A percentile compares a stretch with the other conserved stretches of the same genome.
Conservation (phyloP, 331 rosid species). For the Spiraea crenata region DNA sequence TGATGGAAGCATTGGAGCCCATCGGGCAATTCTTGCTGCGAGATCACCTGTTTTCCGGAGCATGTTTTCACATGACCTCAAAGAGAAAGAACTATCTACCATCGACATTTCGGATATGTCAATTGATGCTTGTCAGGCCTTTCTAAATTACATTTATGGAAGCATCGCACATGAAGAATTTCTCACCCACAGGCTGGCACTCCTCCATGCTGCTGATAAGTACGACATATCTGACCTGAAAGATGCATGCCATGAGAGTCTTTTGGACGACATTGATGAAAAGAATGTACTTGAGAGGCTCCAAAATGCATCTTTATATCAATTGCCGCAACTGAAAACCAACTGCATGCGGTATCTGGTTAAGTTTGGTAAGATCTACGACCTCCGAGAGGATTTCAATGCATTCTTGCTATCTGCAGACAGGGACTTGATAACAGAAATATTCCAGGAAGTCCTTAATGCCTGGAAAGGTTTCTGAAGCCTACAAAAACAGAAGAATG, state of each 20-base stretch:
- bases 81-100: constrained; percentile 71
- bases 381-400: constrained; percentile 70
- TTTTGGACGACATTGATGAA: constrained; percentile 79
- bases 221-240: constrained; percentile 78
- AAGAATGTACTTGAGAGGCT: constrained; percentile 91
- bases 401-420: constrained; percentile 75
- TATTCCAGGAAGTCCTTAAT: constrained; percentile 74
- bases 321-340: constrained; percentile 61
- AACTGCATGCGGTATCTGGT: constrained; percentile 80
- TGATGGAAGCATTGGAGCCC: constrained; percentile 81
- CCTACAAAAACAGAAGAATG: constrained; percentile 22
- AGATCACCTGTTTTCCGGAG: constrained; percentile 82
- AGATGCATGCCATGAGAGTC: constrained; percentile 87
- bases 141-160: constrained; percentile 79
- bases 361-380: constrained; percentile 79
- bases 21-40: constrained; percentile 80
- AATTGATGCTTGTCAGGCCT: constrained; percentile 68
- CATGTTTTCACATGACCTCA: constrained; percentile 89
- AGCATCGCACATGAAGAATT: constrained; percentile 75
- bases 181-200: constrained; percentile 59
- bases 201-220: constrained; percentile 84
- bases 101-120: constrained; percentile 87
- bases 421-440: constrained; percentile 74
- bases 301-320: constrained; percentile 78
- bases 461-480: constrained; percentile 89